Conservation (phyloP, 768 basidiomycete species). For the Boletus vermiculosoides region DNA sequence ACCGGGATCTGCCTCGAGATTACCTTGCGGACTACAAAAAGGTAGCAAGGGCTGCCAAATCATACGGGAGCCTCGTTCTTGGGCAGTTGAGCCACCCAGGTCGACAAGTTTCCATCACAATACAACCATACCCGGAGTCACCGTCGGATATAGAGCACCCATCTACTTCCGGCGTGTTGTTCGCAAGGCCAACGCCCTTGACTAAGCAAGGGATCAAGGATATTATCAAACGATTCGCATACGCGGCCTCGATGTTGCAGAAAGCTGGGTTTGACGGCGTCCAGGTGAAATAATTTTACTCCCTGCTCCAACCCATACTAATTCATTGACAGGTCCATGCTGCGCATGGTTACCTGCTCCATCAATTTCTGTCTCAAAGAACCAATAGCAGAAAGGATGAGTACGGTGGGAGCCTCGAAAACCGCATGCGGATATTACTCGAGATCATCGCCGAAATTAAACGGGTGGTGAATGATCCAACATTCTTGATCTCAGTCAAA, state of each 20-base stretch:
- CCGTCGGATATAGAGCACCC: conserved; percentile 36
- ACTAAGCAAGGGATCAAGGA: conserved; percentile 49
- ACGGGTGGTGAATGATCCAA: conserved; percentile 33
- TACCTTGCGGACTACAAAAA: conserved; percentile 22
- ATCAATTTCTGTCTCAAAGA: conserved; percentile 47
- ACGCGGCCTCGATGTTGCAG: conserved; percentile 52
- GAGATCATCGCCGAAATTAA: conserved; percentile 47
- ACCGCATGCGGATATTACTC: conserved; percentile 48
- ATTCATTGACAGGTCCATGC: conserved; percentile 37
- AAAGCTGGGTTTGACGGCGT: conserved; percentile 69
- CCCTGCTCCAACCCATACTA: background rate
- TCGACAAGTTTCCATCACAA: conserved; percentile 35
- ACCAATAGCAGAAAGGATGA: conserved; percentile 51
- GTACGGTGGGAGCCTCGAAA: conserved; percentile 55
- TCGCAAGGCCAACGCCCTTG: conserved; percentile 37
- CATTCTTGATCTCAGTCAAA: conserved; percentile 36
- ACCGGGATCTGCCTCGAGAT: conserved; percentile 25
- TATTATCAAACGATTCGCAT: conserved; percentile 48
- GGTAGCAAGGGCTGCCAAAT: conserved; percentile 34
- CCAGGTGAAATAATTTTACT: conserved; percentile 34
- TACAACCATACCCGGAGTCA: conserved; percentile 36
- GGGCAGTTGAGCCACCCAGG: conserved; percentile 36
- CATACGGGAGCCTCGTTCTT: conserved; percentile 29
- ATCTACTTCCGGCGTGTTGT: conserved; percentile 31
- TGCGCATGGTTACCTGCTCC: conserved; percentile 44